Base-by-base conservation (phyloP, 1,284 basidiomycete species). In the Papiliotrema nemorosa region DNA sequence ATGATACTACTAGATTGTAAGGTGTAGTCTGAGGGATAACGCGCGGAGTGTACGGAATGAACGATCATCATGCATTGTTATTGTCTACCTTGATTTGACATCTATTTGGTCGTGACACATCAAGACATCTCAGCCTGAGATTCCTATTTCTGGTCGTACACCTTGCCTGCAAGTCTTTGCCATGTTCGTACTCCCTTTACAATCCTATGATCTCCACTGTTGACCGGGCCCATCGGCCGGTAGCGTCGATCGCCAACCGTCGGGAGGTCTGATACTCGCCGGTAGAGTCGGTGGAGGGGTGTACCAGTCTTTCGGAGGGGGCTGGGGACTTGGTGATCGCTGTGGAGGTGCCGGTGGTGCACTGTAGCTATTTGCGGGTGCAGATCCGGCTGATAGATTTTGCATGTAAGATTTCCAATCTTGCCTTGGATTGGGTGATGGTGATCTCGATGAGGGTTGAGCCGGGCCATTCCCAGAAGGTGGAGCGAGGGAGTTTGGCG, bases 361-460 rank as follows among this genome's bases (percentile, higher is more conserved):
- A 14, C 25, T 5, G 22, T 24, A 33, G 27, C 29, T 14, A 20
- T 18, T 9, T 1, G 21, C 5, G 16, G 24, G 31, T 22, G 20
- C 18, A n/a, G 7, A 38, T 26, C 39, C 25, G 41, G 39, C 4
- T 2, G 56, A 49, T 14, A 68, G 34, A 40, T 46, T 57, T 18
- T 56, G 47, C 58, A 73, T 65, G 48, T 71, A 73, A 21, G 59
- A 58, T 34, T 58, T 56, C 70, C 70, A 73, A 52, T 67, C 62
- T 38, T 54, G 55, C 29, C 47, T 55, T 7, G 20, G n/a, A 29
- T 16, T 24, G 7, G 43, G 42, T 10, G 50, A 13, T 27, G 48
- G 51, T 25, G 51, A 31, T 22, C 45, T 47, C 3, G 47, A 44
- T 7, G 37, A 36, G 7, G 46, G 14, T 18, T 14, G 16, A 5